Conservation (phyloP, 1,284 basidiomycete genomes). For the Ustilago esculenta region DNA sequence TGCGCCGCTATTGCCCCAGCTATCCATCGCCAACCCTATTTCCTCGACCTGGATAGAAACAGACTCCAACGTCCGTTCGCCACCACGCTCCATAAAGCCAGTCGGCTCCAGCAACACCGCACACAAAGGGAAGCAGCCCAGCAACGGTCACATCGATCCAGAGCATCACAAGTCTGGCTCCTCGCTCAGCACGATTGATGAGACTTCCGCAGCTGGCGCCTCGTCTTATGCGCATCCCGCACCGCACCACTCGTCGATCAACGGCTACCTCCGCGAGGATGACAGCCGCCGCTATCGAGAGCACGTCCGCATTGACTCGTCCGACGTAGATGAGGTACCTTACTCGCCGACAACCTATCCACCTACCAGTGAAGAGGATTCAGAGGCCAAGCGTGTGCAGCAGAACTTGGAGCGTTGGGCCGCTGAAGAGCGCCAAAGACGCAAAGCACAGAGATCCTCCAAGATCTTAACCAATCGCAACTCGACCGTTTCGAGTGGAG, state of each 20-base stretch:
- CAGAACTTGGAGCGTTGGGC: constrained; percentile 58
- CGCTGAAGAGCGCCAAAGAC: constrained; percentile 48
- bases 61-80: not conserved
- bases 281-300: not conserved
- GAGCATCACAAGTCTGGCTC: constrained; percentile 11
- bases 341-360: constrained; percentile 43
- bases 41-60: not conserved
- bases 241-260: constrained; percentile 17
- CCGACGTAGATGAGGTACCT: constrained; percentile 14
- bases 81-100: constrained; percentile 6
- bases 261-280: constrained; percentile 12
- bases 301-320: constrained; percentile 14
- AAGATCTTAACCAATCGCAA: constrained; percentile 27
- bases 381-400: constrained; percentile 51
- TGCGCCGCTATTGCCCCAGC: constrained; percentile 5
- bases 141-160: constrained; percentile 20
- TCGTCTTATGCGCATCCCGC: constrained; percentile 4
- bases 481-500: constrained; percentile 5
- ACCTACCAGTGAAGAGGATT: constrained; percentile 49
- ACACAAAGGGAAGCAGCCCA: constrained; percentile 20
- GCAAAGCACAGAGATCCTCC: constrained; percentile 53
- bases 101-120: not conserved
- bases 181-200: constrained; percentile 34
- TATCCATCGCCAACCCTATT: constrained; percentile 2
- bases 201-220: constrained; percentile 14